Conservation (phyloP, 2,329 filamentous ascomycete species). For the Chrysoporthe deuterocubensis region DNA sequence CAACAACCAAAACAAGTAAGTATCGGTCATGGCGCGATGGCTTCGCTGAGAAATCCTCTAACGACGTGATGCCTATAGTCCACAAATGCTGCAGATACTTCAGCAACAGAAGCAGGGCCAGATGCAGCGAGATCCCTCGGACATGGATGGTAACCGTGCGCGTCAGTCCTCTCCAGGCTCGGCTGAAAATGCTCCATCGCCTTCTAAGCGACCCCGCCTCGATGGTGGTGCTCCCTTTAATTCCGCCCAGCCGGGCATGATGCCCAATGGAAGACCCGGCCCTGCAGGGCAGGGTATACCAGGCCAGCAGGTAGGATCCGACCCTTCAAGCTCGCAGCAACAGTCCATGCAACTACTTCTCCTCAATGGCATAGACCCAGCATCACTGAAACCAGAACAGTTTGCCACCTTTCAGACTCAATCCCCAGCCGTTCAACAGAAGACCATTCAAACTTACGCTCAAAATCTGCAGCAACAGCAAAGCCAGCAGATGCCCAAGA, state of each 20-base stretch:
- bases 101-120: slow-evolving; percentile 69
- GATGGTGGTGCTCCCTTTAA: slow-evolving; percentile 75
- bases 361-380: slow-evolving; percentile 75
- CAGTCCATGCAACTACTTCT: slow-evolving; percentile 60
- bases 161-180: slow-evolving; percentile 81
- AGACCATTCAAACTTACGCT: slow-evolving; percentile 86
- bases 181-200: slow-evolving; percentile 87
- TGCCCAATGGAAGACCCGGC: slow-evolving; percentile 71
- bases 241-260: slow-evolving; percentile 71
- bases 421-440: slow-evolving; percentile 69
- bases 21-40: slow-evolving; percentile 26
- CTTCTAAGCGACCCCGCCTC: slow-evolving; percentile 85
- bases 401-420: slow-evolving; percentile 66
- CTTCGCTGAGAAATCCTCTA: background rate
- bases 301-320: slow-evolving; percentile 66
- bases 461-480: slow-evolving; percentile 83
- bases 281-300: slow-evolving; percentile 67
- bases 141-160: slow-evolving; percentile 82
- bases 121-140: slow-evolving; percentile 87
- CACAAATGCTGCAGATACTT: slow-evolving; percentile 72
- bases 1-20: slow-evolving; percentile 75
- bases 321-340: slow-evolving; percentile 49
- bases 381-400: slow-evolving; percentile 74
- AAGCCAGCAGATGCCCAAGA: slow-evolving; percentile 78
- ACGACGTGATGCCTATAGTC: slow-evolving; percentile 46